These are phyloP conservation scores for Xeromyces bisporus DNA, from an alignment of 495 filamentous ascomycete species.

Conservation along the genomic window DNA sequence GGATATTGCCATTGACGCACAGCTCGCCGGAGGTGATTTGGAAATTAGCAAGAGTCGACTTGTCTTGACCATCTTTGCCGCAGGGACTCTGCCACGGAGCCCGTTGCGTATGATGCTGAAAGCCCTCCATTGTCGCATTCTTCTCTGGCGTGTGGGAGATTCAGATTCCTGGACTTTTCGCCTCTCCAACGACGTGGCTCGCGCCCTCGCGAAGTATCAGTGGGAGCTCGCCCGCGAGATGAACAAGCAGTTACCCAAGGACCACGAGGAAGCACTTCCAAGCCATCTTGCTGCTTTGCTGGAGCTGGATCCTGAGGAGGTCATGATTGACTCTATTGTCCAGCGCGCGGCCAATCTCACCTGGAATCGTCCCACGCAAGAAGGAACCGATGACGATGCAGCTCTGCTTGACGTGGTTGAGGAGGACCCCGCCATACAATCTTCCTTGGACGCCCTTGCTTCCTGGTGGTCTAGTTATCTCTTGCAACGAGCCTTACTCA, in stretches of 20 bases:
- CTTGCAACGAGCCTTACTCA: conserved; percentile 52
- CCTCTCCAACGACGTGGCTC: conserved; percentile 45
- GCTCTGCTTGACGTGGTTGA: conserved; percentile 71
- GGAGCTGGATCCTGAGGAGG: conserved; percentile 59
- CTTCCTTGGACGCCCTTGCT: conserved; percentile 75
- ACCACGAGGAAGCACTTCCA: conserved; percentile 48
- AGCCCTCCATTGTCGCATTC: conserved; percentile 74
- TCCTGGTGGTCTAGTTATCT: conserved; percentile 75
- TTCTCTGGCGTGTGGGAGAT: conserved; percentile 63
- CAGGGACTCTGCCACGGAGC: conserved; percentile 70
- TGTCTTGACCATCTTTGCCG: conserved; percentile 73
- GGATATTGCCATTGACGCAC: conserved; percentile 87
- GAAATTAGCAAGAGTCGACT: conserved; percentile 80
- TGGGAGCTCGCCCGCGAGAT: conserved; percentile 66
- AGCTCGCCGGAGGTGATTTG: conserved; percentile 82
- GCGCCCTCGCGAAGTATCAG: conserved; percentile 50
- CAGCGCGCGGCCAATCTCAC: conserved; percentile 84
- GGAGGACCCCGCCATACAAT: conserved; percentile 71
- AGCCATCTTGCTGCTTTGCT: conserved; percentile 58
- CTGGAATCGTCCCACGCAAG: conserved; percentile 63
- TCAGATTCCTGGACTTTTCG: conserved; percentile 41
- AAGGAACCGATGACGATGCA: conserved; percentile 41
- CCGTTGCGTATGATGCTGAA: conserved; percentile 81
- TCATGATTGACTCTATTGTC: conserved; percentile 57
- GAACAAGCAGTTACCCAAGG: conserved; percentile 40